Base-by-base conservation (phyloP, 768 basidiomycete genomes). In the Cyathus striatus region DNA sequence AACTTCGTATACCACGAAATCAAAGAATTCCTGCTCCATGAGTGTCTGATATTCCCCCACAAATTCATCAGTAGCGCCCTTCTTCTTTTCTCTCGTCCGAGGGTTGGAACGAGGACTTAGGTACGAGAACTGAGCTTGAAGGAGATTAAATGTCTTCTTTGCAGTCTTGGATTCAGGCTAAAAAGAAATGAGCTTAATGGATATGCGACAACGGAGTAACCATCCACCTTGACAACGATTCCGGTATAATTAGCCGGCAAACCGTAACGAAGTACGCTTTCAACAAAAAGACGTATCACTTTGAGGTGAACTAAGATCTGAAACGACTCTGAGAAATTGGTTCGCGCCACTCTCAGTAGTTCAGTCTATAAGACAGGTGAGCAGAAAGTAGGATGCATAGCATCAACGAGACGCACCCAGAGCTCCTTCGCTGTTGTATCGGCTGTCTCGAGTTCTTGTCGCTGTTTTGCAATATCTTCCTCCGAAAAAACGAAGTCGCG, bases 291-390 rank as follows among this genome's bases (percentile, higher is more conserved):
- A 7, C 91, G 83, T 13, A 96, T 64, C 39, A 95, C 76, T 64
- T 98, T 98, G 52, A 98, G 72, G 57, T 98, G 96, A 0, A 94
- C 89, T 16, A 97, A 73, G 41, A 95, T 73, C 60, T 98, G 90
- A 68, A 93, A 92, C 4, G 93, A 83, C 68, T 99, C 96, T 1
- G 93, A 94, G 62, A 98, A 99, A 65, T 95, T 97, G 41, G 90
- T 96, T 42, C 96, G 76, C 26, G 94, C 83, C 26, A 98, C 62
- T 53, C 89, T 79, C 20, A 99, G 70, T 0, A 99, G 76, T 52
- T 99, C 95, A 21, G 91, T 89, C 94, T 98, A 52, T 32, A 17
- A n/a, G 13, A 17, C 17, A 25, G 41, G 32, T 23, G 27, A 44
- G 18, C 16, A 49, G 43, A 13, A 14, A 17, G 25, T 14, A 26